Evolutionary conservation across 1,284 basidiomycete species (phyloP).

Genomic region (Ceratorhiza oryzae-sativae): DNA sequence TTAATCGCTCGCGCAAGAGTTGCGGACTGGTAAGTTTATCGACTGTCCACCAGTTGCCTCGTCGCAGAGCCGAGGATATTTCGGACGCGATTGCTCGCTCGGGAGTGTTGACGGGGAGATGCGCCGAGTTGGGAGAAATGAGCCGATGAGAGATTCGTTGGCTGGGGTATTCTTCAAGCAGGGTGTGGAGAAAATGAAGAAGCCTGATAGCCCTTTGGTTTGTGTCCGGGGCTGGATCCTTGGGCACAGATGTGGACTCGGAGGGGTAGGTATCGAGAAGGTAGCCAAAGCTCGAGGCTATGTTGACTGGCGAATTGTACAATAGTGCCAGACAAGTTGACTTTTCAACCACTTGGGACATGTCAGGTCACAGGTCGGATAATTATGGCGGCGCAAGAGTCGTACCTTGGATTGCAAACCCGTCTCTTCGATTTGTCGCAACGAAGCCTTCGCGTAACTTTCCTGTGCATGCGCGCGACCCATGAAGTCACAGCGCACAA

Average conservation of each 20-base stretch:
- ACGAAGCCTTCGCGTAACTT: slow-evolving; percentile 28
- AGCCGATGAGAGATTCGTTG: slow-evolving; percentile 20
- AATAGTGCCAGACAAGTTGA: slow-evolving; percentile 6
- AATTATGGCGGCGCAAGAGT: neutral
- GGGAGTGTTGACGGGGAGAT: neutral
- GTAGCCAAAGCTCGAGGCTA: slow-evolving; percentile 29
- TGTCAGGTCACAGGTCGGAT: neutral
- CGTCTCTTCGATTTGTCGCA: slow-evolving; percentile 10
- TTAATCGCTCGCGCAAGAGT: slow-evolving; percentile 8
- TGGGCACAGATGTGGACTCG: neutral
- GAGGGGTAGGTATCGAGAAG: slow-evolving; percentile 2
- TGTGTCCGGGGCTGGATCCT: neutral
- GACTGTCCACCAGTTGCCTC: slow-evolving; percentile 22
- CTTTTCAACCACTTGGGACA: slow-evolving; percentile 8
- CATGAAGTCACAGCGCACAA: neutral
- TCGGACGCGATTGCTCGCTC: slow-evolving; percentile 20
- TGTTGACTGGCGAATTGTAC: slow-evolving; percentile 21
- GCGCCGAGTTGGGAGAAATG: neutral
- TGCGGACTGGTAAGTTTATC: slow-evolving; percentile 5
- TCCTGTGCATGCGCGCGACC: neutral
- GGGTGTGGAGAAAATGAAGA: slow-evolving; percentile 15
- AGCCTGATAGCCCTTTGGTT: slow-evolving; percentile 10
- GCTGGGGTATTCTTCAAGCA: slow-evolving; percentile 25
- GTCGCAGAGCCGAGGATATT: slow-evolving; percentile 12
- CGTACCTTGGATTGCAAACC: slow-evolving; percentile 25